A percentile compares a stretch with the other conserved stretches of the same genome.
Evolutionary conservation across 805 yeast species (phyloP).

Genomic region (Wickerhamomyces strasburgensis): DNA sequence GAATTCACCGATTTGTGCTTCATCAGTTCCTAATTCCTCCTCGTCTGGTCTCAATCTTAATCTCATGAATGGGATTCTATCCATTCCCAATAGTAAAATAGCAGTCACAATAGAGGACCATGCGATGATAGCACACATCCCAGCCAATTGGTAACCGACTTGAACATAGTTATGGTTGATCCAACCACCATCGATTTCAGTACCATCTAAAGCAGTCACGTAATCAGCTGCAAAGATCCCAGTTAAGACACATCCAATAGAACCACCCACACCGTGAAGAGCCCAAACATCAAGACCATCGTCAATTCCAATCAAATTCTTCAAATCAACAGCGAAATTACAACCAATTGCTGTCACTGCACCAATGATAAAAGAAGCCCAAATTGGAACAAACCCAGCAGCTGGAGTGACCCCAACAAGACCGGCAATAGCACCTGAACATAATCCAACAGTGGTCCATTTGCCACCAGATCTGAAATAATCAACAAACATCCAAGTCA

Average conservation of each 20-base stretch:
- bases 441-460: conserved; percentile 91
- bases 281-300: conserved; percentile 96
- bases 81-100: conserved; percentile 58
- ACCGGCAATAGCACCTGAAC: conserved; percentile 92
- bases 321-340: conserved; percentile 81
- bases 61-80: conserved; percentile 74
- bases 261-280: conserved; percentile 91
- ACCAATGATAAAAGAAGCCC: conserved; percentile 84
- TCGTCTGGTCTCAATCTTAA: conserved; percentile 81
- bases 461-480: conserved; percentile 73
- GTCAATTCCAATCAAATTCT: conserved; percentile 67
- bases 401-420: conserved; percentile 95
- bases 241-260: conserved; percentile 75
- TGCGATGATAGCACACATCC: conserved; percentile 58
- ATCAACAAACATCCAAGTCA: conserved; percentile 92
- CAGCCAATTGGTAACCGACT: conserved; percentile 86
- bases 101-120: conserved; percentile 78
- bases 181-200: conserved; percentile 80
- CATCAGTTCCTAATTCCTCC: conserved; percentile 85
- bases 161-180: conserved; percentile 76
- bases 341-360: conserved; percentile 69
- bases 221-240: conserved; percentile 93
- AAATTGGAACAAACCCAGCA: conserved; percentile 93
- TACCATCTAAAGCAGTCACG: conserved; percentile 78
- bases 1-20: conserved; percentile 86